Evolutionary conservation across 2,329 filamentous ascomycete species (phyloP).

Genomic region (Aureobasidium pullulans): DNA sequence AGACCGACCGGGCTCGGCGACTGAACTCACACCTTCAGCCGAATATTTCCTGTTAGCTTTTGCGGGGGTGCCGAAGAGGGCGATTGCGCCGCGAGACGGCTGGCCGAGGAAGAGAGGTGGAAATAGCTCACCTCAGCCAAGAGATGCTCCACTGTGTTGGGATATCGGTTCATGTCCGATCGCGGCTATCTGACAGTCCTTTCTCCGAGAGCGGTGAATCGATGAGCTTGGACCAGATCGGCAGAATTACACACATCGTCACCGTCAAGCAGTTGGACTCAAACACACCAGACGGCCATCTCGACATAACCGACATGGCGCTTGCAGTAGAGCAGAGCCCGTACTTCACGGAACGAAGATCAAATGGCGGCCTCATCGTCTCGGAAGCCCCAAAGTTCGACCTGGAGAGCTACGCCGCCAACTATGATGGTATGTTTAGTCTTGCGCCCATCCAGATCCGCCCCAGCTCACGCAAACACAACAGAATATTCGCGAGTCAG

Average conservation of each 20-base stretch:
- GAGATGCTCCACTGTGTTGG: no score
- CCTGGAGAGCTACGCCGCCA: constrained; percentile 80
- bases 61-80: not conserved
- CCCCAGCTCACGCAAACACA: constrained; percentile 43
- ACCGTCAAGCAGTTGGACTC: not conserved
- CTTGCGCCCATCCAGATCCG: not conserved
- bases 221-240: not conserved
- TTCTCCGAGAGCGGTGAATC: not conserved
- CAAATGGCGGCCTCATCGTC: constrained; percentile 13
- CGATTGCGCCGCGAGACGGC: not conserved
- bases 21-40: constrained; percentile 2
- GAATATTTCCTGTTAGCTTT: not conserved
- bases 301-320: constrained; percentile 13
- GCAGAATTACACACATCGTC: not conserved
- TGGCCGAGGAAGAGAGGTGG: not conserved
- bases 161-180: no score
- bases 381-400: constrained; percentile 50
- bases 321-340: constrained; percentile 15
- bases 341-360: constrained; percentile 12
- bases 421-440: constrained; percentile 63
- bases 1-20: not conserved
- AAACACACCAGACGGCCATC: not conserved
- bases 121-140: not conserved
- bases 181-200: not conserved
- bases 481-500: constrained; percentile 82